Evolutionary conservation across 1,284 basidiomycete species (phyloP), one percentile per base, ranked within the genome.

Genomic region (Leccinum ponderosum): DNA sequence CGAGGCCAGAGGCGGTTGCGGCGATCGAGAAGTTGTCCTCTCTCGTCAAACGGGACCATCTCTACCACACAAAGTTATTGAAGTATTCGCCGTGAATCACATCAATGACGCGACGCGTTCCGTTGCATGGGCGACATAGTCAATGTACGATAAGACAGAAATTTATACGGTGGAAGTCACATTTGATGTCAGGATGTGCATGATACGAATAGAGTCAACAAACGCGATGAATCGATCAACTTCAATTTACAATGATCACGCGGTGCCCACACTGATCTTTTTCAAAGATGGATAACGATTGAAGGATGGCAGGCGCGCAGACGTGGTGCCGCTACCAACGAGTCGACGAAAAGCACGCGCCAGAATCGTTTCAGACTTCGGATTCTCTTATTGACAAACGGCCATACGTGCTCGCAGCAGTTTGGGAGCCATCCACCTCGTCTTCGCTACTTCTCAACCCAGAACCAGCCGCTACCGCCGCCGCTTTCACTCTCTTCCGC

Each of bases 401-500:
- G 35, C 5, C 44, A 11, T 44, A 44, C 11, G 15, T 25, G n/a
- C 4, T 55, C 48, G 51, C 29, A 14, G 47, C 42, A 42, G 31
- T 11, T 20, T 44, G 17, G 17, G 27, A 35, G 14, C 29, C 44
- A 52, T n/a, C 44, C 8, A 17, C 5, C 12, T 17, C 12, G 33
- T 61, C 60, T 11, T 55, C 61, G 14, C 44, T 50, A 8, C 55
- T 55, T 51, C 56, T 57, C 0, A 56, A 20, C 35, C 52, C 59
- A 44, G 42, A 44, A 44, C 42, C 11, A 1, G 42, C 17, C n/a
- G 37, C 66, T 7, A 9, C 5, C n/a, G 37, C 64, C 7, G 52
- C 52, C 1, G 60, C 68, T 33, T 60, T 66, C 3, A 67, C 37
- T 47, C 62, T 73, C 62, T 66, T 66, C 31, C 76, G 69, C 56